phyloP scores from a whole-genome alignment of 2,329 filamentous ascomycete genomes.

The Didymella exigua region DNA sequence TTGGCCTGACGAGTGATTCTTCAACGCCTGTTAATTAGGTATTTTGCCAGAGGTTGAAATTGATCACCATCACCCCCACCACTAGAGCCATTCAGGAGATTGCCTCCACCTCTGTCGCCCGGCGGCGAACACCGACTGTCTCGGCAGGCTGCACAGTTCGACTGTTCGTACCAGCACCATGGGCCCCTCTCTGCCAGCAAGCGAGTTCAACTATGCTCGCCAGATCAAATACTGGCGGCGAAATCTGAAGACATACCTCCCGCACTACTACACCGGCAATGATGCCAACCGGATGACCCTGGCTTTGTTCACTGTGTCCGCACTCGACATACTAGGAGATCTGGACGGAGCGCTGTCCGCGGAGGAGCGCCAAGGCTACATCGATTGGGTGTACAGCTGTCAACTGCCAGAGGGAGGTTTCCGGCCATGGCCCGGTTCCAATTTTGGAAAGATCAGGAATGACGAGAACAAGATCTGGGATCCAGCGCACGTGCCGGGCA shows the following conservation, averaged over 20 bases:
- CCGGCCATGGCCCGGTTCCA: slow-evolving; percentile 77
- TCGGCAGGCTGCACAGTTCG: slow-evolving; percentile 4
- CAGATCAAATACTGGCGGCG: slow-evolving; percentile 94
- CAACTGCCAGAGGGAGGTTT: slow-evolving; percentile 90
- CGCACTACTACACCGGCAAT: slow-evolving; percentile 80
- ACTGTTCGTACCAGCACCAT: slow-evolving; percentile 9
- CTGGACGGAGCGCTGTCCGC: slow-evolving; percentile 61
- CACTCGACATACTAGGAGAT: slow-evolving; percentile 77
- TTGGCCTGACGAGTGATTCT: neutral
- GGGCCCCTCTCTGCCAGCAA: slow-evolving; percentile 13
- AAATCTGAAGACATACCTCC: slow-evolving; percentile 81
- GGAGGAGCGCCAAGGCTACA: slow-evolving; percentile 62
- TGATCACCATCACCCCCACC: slow-evolving; percentile 15
- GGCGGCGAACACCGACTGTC: slow-evolving; percentile 9
- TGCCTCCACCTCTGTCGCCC: slow-evolving; percentile 4
- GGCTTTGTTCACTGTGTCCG: slow-evolving; percentile 85
- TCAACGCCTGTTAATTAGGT: slow-evolving; percentile 4
- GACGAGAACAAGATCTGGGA: slow-evolving; percentile 66
- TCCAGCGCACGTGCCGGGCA: slow-evolving; percentile 83
- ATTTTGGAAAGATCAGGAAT: slow-evolving; percentile 57
- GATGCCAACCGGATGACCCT: slow-evolving; percentile 91
- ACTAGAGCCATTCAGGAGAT: slow-evolving; percentile 16
- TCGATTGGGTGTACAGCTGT: slow-evolving; percentile 81
- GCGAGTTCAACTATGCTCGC: slow-evolving; percentile 42
- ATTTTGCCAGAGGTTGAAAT: slow-evolving; percentile 8